Conservation (phyloP, 1,284 basidiomycete genomes). For the Apiotrichum veenhuisii region DNA sequence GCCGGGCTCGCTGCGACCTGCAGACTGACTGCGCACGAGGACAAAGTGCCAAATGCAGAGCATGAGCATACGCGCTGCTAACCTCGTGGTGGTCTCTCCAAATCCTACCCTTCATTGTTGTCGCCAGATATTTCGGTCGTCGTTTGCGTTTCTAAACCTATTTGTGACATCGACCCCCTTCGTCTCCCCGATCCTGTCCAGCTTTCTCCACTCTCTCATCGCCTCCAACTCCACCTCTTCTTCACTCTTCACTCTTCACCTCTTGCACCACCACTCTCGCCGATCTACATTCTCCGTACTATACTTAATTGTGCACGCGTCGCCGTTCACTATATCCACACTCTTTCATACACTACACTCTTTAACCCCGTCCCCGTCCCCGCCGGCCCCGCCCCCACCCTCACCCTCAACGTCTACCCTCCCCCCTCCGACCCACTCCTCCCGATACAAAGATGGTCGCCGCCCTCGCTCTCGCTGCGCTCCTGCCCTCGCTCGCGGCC, state of each 20-base stretch:
- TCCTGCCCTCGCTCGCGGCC: conserved; percentile 24
- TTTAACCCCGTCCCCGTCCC: neutral
- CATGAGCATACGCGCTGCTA: too few species aligned
- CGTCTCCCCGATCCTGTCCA: too few species aligned
- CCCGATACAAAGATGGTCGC: conserved; percentile 13
- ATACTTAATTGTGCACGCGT: neutral
- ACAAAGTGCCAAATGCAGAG: too few species aligned
- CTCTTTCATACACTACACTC: neutral
- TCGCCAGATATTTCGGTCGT: too few species aligned
- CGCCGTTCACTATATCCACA: neutral
- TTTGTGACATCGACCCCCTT: too few species aligned
- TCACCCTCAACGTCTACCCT: neutral
- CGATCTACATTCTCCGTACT: too few species aligned
- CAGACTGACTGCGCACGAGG: too few species aligned
- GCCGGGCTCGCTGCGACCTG: too few species aligned
- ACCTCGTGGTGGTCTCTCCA: too few species aligned
- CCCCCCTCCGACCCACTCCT: neutral
- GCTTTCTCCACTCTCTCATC: too few species aligned
- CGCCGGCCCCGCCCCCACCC: neutral
- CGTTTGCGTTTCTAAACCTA: too few species aligned
- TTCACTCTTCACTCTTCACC: neutral
- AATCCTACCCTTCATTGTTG: too few species aligned
- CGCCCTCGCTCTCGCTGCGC: conserved; percentile 24
- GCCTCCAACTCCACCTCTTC: neutral
- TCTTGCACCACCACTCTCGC: neutral